Evolutionary conservation across 1,284 basidiomycete genomes (phyloP), one percentile per base, ranked within the genome.

Genomic region (Thecaphora thlaspeos): DNA sequence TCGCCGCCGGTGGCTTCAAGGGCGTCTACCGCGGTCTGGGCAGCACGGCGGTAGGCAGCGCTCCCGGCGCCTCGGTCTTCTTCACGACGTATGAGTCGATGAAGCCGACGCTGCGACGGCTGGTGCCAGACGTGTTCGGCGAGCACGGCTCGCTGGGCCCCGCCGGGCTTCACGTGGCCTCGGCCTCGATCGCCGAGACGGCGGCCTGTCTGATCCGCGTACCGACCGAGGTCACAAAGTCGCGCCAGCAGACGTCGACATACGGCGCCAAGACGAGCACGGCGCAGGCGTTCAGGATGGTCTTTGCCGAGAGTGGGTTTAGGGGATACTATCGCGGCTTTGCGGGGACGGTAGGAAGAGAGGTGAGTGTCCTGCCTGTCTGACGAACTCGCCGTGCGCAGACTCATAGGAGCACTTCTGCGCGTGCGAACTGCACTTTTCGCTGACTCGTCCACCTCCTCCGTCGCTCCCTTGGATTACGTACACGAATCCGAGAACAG

Each of bases 21-120:
- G 92, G 92, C 8, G 85, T 98, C 14, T 99, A 99, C 80, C 88
- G 89, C 67, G 94, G 95, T 14, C 82, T 99, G 5, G 93, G 93
- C 18, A 95, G 91, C 77, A 93, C 97, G 1, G 87, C 92, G 0
- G 87, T 96, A 10, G 95, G 94, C 18, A 92, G 91, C 74, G 92
- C 94, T 14, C 94, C 95, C 0, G 94, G 94, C 76, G 94, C 94
- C 55, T 90, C 93, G 1, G 85, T 86, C 1, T 99, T 99, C 82
- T 99, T 99, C 79, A 88, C 89, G 21, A 90, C 87, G 0, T 99
- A 99, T 77, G 93, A 97, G 72, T 84, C 85, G 14, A 83, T 94
- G 68, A 98, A 99, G 80, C 84, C 84, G 43, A 81, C 79, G 11
- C 47, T 77, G 21, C 45, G 59, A 8, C 43, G 55, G 2, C 51